Percentiles rank a stretch among this genome's conserved stretches.
Conservation (phyloP, 2,329 filamentous ascomycete genomes). For the Apiospora rasikravindrae region DNA sequence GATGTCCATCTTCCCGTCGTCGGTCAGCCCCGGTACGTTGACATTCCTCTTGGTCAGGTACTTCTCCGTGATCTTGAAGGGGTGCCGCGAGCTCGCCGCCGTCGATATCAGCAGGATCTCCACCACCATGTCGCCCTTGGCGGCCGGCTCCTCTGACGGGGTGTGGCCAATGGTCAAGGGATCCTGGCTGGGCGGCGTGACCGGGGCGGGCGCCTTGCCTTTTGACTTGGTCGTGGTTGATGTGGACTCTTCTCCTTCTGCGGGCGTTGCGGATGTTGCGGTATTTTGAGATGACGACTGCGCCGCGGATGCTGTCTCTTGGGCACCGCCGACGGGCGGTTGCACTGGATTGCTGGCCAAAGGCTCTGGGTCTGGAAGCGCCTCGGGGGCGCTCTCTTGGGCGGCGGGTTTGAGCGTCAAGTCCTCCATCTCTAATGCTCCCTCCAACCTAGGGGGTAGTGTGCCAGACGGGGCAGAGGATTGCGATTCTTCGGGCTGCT, state of each 20-base stretch:
- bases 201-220: background rate
- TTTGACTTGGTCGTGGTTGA: background rate
- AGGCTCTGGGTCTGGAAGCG: background rate
- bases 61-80: constrained; percentile 86
- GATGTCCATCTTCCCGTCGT: constrained; percentile 70
- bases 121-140: background rate
- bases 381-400: background rate
- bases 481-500: background rate
- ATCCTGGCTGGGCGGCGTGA: background rate
- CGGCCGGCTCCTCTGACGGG: background rate
- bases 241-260: background rate
- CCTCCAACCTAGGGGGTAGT: background rate
- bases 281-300: background rate
- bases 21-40: constrained; percentile 69
- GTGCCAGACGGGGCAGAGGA: background rate
- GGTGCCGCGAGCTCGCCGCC: constrained; percentile 77
- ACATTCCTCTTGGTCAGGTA: constrained; percentile 85
- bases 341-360: background rate
- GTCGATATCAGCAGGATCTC: constrained; percentile 81
- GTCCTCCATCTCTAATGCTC: constrained; percentile 2
- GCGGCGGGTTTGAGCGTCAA: background rate
- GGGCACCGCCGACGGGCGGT: background rate
- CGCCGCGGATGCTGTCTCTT: background rate
- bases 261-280: background rate
- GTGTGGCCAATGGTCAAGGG: background rate